Evolutionary conservation across 208 protist species (phyloP).

Genomic region (Phytomonas francai): DNA sequence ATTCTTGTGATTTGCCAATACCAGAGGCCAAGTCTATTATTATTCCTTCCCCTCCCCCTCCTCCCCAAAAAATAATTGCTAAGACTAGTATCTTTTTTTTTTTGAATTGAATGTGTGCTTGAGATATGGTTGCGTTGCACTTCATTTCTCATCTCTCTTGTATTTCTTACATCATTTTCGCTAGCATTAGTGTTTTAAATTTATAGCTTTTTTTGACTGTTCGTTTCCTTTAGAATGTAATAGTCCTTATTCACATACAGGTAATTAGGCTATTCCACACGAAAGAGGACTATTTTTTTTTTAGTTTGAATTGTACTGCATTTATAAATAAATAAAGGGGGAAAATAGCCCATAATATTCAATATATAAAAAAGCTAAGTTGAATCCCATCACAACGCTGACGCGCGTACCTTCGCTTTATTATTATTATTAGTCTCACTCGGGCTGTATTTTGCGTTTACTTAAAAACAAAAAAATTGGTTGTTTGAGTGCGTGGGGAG

Average conservation of each 20-base stretch:
- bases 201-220: background rate
- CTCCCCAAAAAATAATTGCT: background rate
- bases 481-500: too few relatives aligned
- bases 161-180: constrained; percentile 6
- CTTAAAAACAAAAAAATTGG: background rate
- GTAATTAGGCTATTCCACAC: background rate
- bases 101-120: background rate
- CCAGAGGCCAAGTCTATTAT: background rate
- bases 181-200: background rate
- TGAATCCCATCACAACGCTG: background rate
- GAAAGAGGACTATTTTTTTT: constrained; percentile 9
- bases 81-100: background rate
- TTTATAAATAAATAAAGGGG: background rate
- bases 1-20: too few relatives aligned
- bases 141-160: constrained; percentile 4
- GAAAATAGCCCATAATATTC: background rate
- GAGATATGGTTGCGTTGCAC: background rate
- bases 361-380: background rate
- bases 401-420: background rate
- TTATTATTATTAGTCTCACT: background rate
- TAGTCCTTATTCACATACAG: constrained; percentile 7
- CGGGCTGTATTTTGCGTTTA: background rate
- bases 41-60: background rate
- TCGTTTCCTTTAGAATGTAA: constrained; percentile 6
- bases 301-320: background rate